Evolutionary conservation across 164 flowering plant species (phyloP), one percentile per base, ranked within the genome.

Genomic region (Paratinospora sagittata): DNA sequence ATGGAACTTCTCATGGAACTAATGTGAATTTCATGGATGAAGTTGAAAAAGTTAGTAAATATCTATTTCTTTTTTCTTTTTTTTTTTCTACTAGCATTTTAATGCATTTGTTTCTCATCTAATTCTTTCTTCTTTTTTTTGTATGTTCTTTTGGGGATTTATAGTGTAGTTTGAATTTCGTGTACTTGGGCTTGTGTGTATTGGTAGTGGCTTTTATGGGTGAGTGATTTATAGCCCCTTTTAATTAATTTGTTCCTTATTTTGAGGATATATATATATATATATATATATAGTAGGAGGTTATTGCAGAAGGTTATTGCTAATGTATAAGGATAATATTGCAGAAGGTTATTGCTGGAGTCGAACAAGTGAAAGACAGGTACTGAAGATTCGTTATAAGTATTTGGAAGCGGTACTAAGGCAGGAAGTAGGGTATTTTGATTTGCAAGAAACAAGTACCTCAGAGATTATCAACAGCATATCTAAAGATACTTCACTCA

Each of bases 301-400:
- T 17, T 16, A 52, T 52, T n/a, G n/a, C n/a, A n/a, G n/a, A n/a
- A n/a, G n/a, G n/a, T n/a, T n/a, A n/a, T n/a, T n/a, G n/a, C n/a
- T n/a, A n/a, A n/a, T n/a, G n/a, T n/a, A n/a, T 30, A 30, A 30
- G 34, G 34, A 30, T 30, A 4, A 19, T 17, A 55, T 64, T 76
- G 76, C 94, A 94, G 98, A 94, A 79, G 97, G 96, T 1, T 94
- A 87, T 64, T 94, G 98, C 64, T 94, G 98, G 98, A 90, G 90
- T 70, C 85, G 84, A 81, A 94, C 93, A 0, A 88, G 97, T 23
- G 98, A 92, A 73, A 67, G 98, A 39, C 97, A 89, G 71, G 93
- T 87, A 36, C 68, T 85, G 62, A 84, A 78, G 79, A 89, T 94
- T 63, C 84, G 98, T 0, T 84, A 83, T 85, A 89, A 85, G 82